Base-by-base conservation (phyloP, 768 basidiomycete species). In the Psilocybe sp. region DNA sequence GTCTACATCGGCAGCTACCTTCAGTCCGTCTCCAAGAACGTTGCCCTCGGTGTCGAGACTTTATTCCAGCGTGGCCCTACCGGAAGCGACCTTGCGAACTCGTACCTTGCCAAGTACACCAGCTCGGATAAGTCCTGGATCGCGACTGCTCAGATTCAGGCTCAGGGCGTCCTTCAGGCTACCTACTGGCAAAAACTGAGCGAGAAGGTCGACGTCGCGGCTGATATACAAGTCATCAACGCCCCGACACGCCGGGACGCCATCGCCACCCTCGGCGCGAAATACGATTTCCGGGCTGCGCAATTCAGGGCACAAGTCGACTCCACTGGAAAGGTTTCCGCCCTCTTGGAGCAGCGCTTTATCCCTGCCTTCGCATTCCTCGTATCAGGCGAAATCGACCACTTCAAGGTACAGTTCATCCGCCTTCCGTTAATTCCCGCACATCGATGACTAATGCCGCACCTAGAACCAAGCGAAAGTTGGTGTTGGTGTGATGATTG, bases 401-500 rank as follows among this genome's bases (percentile, higher is more conserved):
- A 99, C 79, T 88, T 92, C 77, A 98, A 95, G 85, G 94, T 92
- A 60, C 54, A 71, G 50, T 49, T 10, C 18, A 4, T 32, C 6
- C 57, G 40, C 4, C 3, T 37, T 4, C 46, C 49, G 43, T 13
- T 46, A 14, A 8, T 52, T 51, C 50, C 23, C 46, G 19, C 45
- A 47, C 23, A 15, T 28, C 39, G 4, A 52, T 43, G 46, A 16
- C 33, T 47, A 31, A 18, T 46, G 34, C 50, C 12, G 57, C 28
- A 40, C 16, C 5, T 38, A 98, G 93, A 94, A 93, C 69, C 76
- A 92, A 37, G 89, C 92, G 23, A 96, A 94, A 71, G 86, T 97
- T 52, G 96, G 96, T 53, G 87, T 98, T 8, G 95, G 95, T 74
- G 92, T 98, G 69, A 96, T 94, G 92, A 92, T 98, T 53, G 95